These are phyloP conservation scores for Vitis cinerea DNA, from an alignment of 164 flowering plant genomes.

Conservation along the genomic window DNA sequence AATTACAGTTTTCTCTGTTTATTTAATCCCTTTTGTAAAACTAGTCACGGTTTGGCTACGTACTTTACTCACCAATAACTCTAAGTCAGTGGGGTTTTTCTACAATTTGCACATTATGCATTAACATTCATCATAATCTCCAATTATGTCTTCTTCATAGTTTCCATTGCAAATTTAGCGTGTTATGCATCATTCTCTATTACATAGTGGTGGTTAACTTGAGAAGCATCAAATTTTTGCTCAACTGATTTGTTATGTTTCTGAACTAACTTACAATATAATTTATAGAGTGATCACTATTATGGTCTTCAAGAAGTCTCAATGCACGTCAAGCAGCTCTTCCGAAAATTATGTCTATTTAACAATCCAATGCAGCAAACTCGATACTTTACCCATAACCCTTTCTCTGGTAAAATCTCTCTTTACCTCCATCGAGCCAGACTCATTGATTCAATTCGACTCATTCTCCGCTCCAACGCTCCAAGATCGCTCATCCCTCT, in stretches of 20 bases:
- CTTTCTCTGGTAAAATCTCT: slow-evolving; percentile 43
- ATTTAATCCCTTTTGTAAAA: too few relatives aligned
- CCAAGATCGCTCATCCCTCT: slow-evolving; percentile 32
- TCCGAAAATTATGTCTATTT: background rate
- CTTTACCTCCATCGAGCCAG: slow-evolving; percentile 73
- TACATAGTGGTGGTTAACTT: background rate
- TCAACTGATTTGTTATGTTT: background rate
- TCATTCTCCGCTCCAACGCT: slow-evolving; percentile 52
- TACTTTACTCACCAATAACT: too few relatives aligned
- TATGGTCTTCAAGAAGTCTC: background rate
- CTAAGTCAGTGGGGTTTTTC: too few relatives aligned
- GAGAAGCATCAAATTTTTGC: background rate
- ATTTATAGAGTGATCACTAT: background rate
- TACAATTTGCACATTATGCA: too few relatives aligned
- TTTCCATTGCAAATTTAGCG: background rate
- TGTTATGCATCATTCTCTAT: background rate
- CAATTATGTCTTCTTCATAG: too few relatives aligned
- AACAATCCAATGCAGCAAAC: slow-evolving; percentile 25
- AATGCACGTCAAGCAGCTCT: slow-evolving; percentile 14
- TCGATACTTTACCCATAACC: slow-evolving; percentile 29
- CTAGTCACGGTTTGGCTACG: too few relatives aligned
- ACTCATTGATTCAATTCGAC: slow-evolving; percentile 72
- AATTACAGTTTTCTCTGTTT: too few relatives aligned
- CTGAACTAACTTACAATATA: background rate
- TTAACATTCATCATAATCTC: too few relatives aligned